These are phyloP conservation scores for Gaillardinia entomophila DNA, from an alignment of 805 yeast species.

Conservation along the genomic window DNA sequence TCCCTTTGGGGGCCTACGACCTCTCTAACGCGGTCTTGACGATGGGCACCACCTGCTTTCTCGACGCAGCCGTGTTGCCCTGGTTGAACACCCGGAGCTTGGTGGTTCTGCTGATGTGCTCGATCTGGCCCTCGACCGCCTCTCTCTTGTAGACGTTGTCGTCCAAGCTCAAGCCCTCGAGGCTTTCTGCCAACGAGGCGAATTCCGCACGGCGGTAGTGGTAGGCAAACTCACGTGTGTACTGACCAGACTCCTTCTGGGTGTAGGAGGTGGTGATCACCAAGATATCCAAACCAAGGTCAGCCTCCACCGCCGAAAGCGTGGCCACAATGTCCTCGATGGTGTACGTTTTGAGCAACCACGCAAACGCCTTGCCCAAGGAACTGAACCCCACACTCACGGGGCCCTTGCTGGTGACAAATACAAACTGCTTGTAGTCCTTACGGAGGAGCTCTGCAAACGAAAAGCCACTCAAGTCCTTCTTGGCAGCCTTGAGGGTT, in stretches of 20 bases:
- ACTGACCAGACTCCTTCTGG: conserved; percentile 22
- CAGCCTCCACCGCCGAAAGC: conserved; percentile 12
- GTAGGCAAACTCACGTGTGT: conserved; percentile 31
- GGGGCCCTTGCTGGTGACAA: conserved; percentile 19
- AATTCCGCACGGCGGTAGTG: conserved; percentile 10
- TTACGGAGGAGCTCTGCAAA: conserved; percentile 63
- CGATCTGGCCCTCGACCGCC: conserved; percentile 7
- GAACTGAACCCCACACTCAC: conserved; percentile 70
- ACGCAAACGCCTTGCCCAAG: conserved; percentile 54
- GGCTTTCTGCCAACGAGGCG: conserved; percentile 8
- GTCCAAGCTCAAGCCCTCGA: conserved; percentile 20
- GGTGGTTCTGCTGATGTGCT: conserved; percentile 5
- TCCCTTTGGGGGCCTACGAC: not conserved
- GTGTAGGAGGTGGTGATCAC: conserved; percentile 36
- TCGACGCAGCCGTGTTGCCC: conserved; percentile 53
- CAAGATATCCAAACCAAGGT: conserved; percentile 20
- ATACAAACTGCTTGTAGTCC: conserved; percentile 75
- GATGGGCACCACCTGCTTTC: conserved; percentile 83
- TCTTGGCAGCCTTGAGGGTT: conserved; percentile 44
- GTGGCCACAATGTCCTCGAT: conserved; percentile 17
- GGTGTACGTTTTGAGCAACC: conserved; percentile 35
- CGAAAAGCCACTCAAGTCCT: conserved; percentile 56
- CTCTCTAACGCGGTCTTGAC: conserved; percentile 28
- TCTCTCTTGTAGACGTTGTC: conserved; percentile 16
- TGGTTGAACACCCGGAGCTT: conserved; percentile 36